A percentile compares a stretch with the other conserved stretches of the same genome.
phyloP scores from a whole-genome alignment of 2,329 filamentous ascomycete species.

The Dactylellina cionopaga region DNA sequence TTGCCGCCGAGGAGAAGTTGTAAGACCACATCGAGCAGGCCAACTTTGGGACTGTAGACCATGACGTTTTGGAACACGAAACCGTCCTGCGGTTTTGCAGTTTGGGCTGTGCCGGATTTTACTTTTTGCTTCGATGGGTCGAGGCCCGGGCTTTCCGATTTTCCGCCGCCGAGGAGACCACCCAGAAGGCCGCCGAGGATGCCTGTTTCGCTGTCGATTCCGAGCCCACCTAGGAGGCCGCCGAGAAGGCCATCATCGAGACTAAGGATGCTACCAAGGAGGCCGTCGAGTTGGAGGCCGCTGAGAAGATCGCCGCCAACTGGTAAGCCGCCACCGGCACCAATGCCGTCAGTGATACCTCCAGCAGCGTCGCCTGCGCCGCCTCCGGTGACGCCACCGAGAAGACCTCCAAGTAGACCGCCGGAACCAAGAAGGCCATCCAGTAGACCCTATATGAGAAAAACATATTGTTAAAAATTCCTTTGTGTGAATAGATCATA shows the following conservation, averaged over 20 bases:
- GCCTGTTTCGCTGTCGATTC: neutral
- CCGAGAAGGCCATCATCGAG: slow-evolving; percentile 31
- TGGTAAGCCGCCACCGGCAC: neutral
- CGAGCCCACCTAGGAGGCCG: slow-evolving; percentile 12
- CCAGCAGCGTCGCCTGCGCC: slow-evolving; percentile 1
- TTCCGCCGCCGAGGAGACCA: slow-evolving; percentile 29
- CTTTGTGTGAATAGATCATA: too few species aligned
- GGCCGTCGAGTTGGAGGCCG: slow-evolving; percentile 8
- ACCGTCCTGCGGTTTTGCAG: slow-evolving; percentile 31
- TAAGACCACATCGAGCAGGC: slow-evolving; percentile 8
- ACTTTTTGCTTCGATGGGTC: slow-evolving; percentile 37
- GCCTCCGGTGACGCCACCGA: slow-evolving; percentile 20
- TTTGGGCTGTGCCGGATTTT: neutral
- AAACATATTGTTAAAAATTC: neutral
- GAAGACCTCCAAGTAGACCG: slow-evolving; percentile 20
- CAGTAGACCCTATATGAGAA: slow-evolving; percentile 4
- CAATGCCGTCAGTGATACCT: neutral
- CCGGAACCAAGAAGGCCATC: slow-evolving; percentile 24
- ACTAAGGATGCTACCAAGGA: slow-evolving; percentile 2
- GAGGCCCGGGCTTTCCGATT: neutral
- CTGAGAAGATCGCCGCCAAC: slow-evolving; percentile 9
- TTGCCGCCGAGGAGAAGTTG: slow-evolving; percentile 41
- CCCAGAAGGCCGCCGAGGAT: slow-evolving; percentile 31
- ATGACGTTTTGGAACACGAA: slow-evolving; percentile 36
- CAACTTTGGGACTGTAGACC: slow-evolving; percentile 23